Base-by-base conservation (phyloP, 2,329 filamentous ascomycete genomes). In the Cercospora citrullina region DNA sequence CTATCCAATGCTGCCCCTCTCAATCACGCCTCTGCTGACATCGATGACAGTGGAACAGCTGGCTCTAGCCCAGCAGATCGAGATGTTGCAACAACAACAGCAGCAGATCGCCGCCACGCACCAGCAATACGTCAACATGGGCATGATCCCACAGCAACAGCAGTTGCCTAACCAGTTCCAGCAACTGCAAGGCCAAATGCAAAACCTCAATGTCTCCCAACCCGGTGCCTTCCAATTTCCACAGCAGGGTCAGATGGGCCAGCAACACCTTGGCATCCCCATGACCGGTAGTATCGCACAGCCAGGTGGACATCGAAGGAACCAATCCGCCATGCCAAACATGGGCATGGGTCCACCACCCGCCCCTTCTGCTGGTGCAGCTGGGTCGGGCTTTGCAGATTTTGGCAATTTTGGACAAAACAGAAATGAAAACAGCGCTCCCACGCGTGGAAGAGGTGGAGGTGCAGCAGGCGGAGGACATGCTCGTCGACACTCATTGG, bases 41-140 rank as follows among this genome's bases (percentile, higher is more conserved):
- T 30, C 42, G 42, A 66, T 60, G 75, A 60, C 76, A 96, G 94
- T 97, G 92, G 94, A 97, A 85, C 94, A 97, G 87, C 88, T 97
- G 79, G 93, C 93, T 79, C 94, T 98, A 79, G 94, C 97, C 84
- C 94, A 97, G 84, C 94, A 98, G 83, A 97, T 98, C 78, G 94
- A 98, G 83, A 87, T 96, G 79, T 87, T 98, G 77, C 94, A 98
- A 84, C 93, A 97, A 80, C 95, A 98, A 81, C 95, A 98, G 80
- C 94, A 98, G 81, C 94, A 97, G 80, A 96, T 98, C 78, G 92
- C 96, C 82, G 93, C 93, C 75, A 95, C 93, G 72, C 93, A 97
- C 78, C 94, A 97, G 82, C 94, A 98, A 83, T 97, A 97, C 84
- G 91, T 97, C 77, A 97, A 95, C 81, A 94, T 97, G 91, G 93